Percentiles rank a stretch among this genome's conserved stretches.
Conservation (phyloP, 2,329 filamentous ascomycete genomes). For the Dothidotthia symphoricarpi region DNA sequence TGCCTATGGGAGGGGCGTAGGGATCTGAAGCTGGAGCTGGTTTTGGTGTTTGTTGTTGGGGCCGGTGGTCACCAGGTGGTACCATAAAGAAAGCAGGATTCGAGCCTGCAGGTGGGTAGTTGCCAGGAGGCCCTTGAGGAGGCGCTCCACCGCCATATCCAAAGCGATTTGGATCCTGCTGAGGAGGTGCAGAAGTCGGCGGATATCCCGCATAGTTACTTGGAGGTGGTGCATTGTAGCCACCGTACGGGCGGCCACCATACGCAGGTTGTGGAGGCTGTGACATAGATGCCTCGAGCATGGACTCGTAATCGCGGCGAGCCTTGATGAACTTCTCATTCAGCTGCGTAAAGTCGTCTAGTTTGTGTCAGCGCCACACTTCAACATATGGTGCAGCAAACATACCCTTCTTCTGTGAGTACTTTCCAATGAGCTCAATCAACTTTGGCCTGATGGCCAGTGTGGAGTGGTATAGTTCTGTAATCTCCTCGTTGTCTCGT, state of each 20-base stretch:
- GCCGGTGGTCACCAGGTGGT: constrained; percentile 31
- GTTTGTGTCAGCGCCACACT: constrained; percentile 11
- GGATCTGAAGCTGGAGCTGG: constrained; percentile 34
- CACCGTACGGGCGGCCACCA: constrained; percentile 58
- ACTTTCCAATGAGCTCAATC: constrained; percentile 97
- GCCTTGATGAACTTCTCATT: constrained; percentile 99
- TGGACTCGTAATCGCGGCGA: constrained; percentile 88
- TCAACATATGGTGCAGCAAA: background rate
- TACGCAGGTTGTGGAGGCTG: constrained; percentile 81
- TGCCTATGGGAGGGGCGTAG: constrained; percentile 42
- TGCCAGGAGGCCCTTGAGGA: constrained; percentile 36
- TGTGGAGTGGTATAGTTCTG: constrained; percentile 84
- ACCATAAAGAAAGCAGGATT: constrained; percentile 44
- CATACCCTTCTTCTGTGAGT: constrained; percentile 96
- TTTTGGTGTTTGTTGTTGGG: constrained; percentile 34
- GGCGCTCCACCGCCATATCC: constrained; percentile 31
- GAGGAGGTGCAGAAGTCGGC: constrained; percentile 33
- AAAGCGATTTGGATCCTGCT: constrained; percentile 33
- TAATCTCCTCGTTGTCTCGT: constrained; percentile 96
- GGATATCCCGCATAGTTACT: constrained; percentile 35
- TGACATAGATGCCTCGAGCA: constrained; percentile 96
- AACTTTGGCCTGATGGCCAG: constrained; percentile 92
- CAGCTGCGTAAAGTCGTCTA: constrained; percentile 96
- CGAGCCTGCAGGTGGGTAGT: constrained; percentile 41
- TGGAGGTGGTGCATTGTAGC: constrained; percentile 35